phyloP scores from a whole-genome alignment of 371 early-diverging fungal genomes.

The Mortierella sp. region DNA sequence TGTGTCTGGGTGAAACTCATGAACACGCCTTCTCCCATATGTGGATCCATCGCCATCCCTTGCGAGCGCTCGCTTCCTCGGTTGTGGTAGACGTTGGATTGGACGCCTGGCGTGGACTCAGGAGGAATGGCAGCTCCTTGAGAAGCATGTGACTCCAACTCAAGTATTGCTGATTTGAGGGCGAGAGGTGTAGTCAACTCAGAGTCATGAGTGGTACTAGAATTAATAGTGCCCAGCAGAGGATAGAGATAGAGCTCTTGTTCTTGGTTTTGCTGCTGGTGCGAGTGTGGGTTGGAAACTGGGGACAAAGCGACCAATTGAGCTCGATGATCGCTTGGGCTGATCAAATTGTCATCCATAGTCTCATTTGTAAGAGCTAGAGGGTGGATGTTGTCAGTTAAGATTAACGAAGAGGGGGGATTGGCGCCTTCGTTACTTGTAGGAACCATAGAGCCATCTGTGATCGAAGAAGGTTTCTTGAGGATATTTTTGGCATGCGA shows the following conservation, averaged over 20 bases:
- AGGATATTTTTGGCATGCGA: slow-evolving; percentile 20
- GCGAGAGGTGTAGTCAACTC: not conserved
- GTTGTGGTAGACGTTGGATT: slow-evolving; percentile 25
- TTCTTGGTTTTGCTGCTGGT: not conserved
- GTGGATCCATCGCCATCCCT: slow-evolving; percentile 9
- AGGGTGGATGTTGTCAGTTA: not conserved
- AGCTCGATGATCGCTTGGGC: slow-evolving; percentile 18
- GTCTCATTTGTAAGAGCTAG: not conserved
- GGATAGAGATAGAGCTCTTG: not conserved
- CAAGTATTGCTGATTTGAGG: not conserved
- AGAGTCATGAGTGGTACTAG: not conserved
- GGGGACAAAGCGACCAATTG: slow-evolving; percentile 17
- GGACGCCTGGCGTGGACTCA: slow-evolving; percentile 34
- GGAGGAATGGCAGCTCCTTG: slow-evolving; percentile 28
- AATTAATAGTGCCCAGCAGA: not conserved
- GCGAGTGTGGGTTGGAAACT: not conserved
- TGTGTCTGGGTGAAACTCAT: not conserved
- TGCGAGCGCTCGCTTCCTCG: slow-evolving; percentile 26
- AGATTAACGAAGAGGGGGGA: not conserved
- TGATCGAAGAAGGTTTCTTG: slow-evolving; percentile 20
- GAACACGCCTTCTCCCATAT: not conserved
- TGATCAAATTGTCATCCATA: slow-evolving; percentile 4
- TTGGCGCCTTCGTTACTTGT: not conserved
- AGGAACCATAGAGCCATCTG: not conserved
- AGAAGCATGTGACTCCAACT: not conserved